phyloP scores from a whole-genome alignment of 179 eudicot genomes.

The Beta macrorhiza region DNA sequence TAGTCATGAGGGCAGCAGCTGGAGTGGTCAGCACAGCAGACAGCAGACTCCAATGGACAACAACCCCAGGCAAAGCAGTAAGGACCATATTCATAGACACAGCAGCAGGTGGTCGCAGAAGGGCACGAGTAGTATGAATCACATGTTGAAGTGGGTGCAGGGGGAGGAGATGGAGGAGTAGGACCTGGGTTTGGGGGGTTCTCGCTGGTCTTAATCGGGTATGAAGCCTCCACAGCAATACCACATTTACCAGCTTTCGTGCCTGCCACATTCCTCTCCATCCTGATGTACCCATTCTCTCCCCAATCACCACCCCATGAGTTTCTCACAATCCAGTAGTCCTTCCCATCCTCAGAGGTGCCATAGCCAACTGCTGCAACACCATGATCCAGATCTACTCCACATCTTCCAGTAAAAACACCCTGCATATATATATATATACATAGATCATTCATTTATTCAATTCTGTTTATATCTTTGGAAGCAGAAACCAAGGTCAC shows the following conservation, averaged over 20 bases:
- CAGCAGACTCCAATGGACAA: constrained; percentile 69
- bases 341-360: constrained; percentile 46
- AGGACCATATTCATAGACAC: constrained; percentile 52
- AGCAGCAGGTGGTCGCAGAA: constrained; percentile 72
- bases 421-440: constrained; percentile 44
- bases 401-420: constrained; percentile 64
- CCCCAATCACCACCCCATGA: constrained; percentile 90
- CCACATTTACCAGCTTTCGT: constrained; percentile 67
- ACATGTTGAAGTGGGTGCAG: constrained; percentile 46
- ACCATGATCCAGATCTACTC: constrained; percentile 65
- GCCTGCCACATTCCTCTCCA: constrained; percentile 46
- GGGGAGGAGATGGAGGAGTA: constrained; percentile 71
- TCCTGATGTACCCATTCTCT: constrained; percentile 69
- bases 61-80: constrained; percentile 85
- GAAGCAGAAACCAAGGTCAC: not conserved
- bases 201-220: constrained; percentile 52
- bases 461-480: not conserved
- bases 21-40: constrained; percentile 69
- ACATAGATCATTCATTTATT: not conserved
- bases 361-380: constrained; percentile 88
- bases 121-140: constrained; percentile 61
- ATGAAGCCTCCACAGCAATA: constrained; percentile 68
- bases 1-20: constrained; percentile 88
- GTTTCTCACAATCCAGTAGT: constrained; percentile 83
- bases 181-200: constrained; percentile 76